Evolutionary conservation across 768 basidiomycete genomes (phyloP), one percentile per base, ranked within the genome.

Genomic region (Gelatoporia subvermispora): DNA sequence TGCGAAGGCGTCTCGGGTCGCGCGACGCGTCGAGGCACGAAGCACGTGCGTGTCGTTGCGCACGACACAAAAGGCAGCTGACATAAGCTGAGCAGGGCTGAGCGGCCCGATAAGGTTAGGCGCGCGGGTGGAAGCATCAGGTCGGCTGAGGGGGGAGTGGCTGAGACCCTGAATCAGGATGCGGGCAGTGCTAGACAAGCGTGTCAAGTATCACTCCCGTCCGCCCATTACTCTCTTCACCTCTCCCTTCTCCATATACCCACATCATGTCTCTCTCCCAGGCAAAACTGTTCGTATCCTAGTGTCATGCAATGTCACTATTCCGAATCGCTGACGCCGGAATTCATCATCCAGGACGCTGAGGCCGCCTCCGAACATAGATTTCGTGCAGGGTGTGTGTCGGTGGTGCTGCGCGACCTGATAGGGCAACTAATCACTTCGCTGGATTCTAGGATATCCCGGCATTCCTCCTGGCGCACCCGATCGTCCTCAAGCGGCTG

Each of bases 351-450:
- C 20, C 54, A 92, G 89, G 63, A 88, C 82, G 36, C 75, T 93
- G 54, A 85, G 88, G 51, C 88, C 89, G 8, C 90, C 89, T 41
- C 89, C 89, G 37, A 90, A 93, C 70, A 85, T 90, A 63, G 89
- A 92, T 58, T 92, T 89, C 63, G 86, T 93, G 5, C 81, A 86
- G 61, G 89, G 89, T 53, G 28, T 84, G 56, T 52, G 76, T 65
- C 22, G 42, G 46, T 42, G 43, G 45, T 41, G 40, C 23, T 18
- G 31, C 23, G 23, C 25, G 25, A 48, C 41, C 21, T 38, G 16
- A 28, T 35, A 15, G 38, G 9, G 38, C 50, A 28, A 49, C 18
- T 23, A 38, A 39, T 53, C 46, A 28, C 25, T 37, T 24, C 35
- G 36, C 31, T 50, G 47, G 58, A 11, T 53, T 50, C 71, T 51